Evolutionary conservation across 805 yeast species (phyloP).

Genomic region (Jamesozyma rosinii): DNA sequence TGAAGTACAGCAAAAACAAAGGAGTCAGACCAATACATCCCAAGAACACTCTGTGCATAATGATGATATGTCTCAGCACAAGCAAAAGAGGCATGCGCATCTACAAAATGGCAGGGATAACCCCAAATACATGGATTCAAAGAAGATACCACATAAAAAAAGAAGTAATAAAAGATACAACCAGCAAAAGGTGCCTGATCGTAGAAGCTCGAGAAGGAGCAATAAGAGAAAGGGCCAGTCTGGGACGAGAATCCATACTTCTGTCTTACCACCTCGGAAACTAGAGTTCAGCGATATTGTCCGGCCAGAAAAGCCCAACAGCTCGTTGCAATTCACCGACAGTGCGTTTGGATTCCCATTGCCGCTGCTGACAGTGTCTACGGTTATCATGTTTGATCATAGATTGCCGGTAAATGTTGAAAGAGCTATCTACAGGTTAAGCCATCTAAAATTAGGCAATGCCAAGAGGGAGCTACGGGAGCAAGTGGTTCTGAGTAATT

Average conservation of each 20-base stretch:
- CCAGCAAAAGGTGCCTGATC: too few relatives aligned
- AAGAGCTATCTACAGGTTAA: slow-evolving; percentile 83
- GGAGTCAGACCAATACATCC: too few relatives aligned
- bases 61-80: too few relatives aligned
- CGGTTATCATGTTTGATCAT: slow-evolving; percentile 69
- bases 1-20: too few relatives aligned
- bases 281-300: slow-evolving; percentile 30
- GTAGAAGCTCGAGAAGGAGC: not conserved
- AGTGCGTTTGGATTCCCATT: slow-evolving; percentile 82
- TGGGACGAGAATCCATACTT: not conserved
- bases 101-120: too few relatives aligned
- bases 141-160: too few relatives aligned
- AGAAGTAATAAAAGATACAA: too few relatives aligned
- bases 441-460: slow-evolving; percentile 87
- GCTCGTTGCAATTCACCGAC: slow-evolving; percentile 53
- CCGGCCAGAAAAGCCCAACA: slow-evolving; percentile 39
- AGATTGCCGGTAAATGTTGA: slow-evolving; percentile 91
- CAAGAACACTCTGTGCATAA: too few relatives aligned
- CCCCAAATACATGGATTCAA: too few relatives aligned
- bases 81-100: too few relatives aligned
- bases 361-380: slow-evolving; percentile 70
- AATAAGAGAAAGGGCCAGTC: not conserved
- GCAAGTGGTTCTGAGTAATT: slow-evolving; percentile 85
- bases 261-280: slow-evolving; percentile 25
- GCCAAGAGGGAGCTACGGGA: slow-evolving; percentile 83